Evolutionary conservation across 164 flowering plant species (phyloP).

Genomic region (Kalanchoe fedtschenkoi): DNA sequence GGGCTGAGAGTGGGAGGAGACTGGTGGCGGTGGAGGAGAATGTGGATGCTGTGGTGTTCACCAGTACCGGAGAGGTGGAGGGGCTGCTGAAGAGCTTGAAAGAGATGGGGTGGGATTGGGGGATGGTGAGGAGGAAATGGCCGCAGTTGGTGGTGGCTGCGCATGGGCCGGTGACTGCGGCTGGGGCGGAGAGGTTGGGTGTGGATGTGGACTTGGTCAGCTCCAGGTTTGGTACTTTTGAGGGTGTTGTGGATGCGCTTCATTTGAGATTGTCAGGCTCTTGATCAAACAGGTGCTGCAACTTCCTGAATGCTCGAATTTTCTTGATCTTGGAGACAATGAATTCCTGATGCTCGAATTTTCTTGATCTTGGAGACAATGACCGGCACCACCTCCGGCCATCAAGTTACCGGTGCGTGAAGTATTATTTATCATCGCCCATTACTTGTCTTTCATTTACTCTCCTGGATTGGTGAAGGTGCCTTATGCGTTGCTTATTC

Average conservation of each 20-base stretch:
- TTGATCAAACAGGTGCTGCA: background rate
- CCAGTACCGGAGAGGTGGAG: slow-evolving; percentile 67
- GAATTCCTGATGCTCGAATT: no score
- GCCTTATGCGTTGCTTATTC: no score
- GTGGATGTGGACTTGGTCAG: slow-evolving; percentile 59
- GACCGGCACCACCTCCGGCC: no score
- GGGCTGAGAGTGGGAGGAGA: slow-evolving; percentile 28
- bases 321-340: no score
- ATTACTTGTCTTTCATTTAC: no score
- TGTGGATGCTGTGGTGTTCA: slow-evolving; percentile 56
- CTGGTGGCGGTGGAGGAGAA: slow-evolving; percentile 16
- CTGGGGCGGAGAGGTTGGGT: slow-evolving; percentile 61
- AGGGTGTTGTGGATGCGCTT: slow-evolving; percentile 64
- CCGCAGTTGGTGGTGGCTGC: slow-evolving; percentile 59
- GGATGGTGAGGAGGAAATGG: slow-evolving; percentile 31
- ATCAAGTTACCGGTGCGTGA: no score
- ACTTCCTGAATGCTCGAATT: background rate
- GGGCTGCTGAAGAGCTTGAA: slow-evolving; percentile 57
- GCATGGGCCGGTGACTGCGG: slow-evolving; percentile 78
- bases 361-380: no score
- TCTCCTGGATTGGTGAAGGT: no score
- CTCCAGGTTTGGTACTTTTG: slow-evolving; percentile 42
- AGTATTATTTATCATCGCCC: no score
- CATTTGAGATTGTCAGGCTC: slow-evolving; percentile 16
- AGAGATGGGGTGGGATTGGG: slow-evolving; percentile 49